Conservation (phyloP, 192 early-diverging fungal genomes). For the Podila minutissima region DNA sequence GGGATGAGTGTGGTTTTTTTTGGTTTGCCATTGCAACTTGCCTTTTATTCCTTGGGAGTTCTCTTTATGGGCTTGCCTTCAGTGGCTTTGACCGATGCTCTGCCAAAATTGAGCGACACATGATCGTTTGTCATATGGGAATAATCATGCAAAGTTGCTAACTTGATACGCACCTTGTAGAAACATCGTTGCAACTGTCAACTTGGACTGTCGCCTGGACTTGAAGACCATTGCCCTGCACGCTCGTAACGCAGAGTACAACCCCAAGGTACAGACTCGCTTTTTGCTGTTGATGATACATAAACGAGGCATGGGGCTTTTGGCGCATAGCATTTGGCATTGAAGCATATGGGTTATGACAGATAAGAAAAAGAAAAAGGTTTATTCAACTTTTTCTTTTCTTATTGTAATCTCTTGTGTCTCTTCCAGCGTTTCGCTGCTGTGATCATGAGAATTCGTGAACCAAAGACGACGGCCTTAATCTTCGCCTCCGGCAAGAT, state of each 20-base stretch:
- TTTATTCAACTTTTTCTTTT: conserved; percentile 31
- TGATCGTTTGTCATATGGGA: too few relatives aligned
- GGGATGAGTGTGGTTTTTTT: too few relatives aligned
- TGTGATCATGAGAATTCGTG: conserved; percentile 99
- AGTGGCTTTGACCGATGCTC: too few relatives aligned
- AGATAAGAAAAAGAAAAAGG: conserved; percentile 9
- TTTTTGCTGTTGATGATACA: neutral
- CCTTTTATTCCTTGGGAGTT: too few relatives aligned
- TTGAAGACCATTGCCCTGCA: conserved; percentile 98
- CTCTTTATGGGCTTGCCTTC: too few relatives aligned
- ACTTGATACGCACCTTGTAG: conserved; percentile 49
- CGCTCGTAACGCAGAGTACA: conserved; percentile 99
- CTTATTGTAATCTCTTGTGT: conserved; percentile 28
- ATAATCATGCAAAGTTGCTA: too few relatives aligned
- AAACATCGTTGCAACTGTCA: conserved; percentile 99
- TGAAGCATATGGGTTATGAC: neutral
- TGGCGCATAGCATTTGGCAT: conserved; percentile 1
- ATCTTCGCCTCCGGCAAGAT: conserved; percentile 99
- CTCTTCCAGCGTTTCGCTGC: conserved; percentile 94
- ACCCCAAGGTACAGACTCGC: conserved; percentile 89
- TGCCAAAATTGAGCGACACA: too few relatives aligned
- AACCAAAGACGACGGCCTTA: conserved; percentile 98
- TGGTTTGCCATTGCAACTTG: too few relatives aligned
- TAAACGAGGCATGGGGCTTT: neutral
- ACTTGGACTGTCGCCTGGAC: conserved; percentile 96